These are phyloP conservation scores for Thraustotheca clavata DNA, from an alignment of 352 stramenopile species.

Conservation along the genomic window DNA sequence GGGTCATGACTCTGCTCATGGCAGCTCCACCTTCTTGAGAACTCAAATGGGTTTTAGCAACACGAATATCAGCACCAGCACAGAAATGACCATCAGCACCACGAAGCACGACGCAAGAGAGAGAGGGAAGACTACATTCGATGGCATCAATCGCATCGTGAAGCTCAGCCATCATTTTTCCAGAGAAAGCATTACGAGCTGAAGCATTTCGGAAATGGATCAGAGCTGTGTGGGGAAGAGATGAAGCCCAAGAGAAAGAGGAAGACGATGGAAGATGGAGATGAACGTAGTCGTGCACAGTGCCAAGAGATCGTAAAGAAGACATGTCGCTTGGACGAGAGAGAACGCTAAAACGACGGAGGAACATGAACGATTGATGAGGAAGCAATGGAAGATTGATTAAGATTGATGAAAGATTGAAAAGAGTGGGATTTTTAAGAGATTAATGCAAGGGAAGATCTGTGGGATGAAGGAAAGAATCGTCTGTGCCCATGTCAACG, in stretches of 20 bases:
- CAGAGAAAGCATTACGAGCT: constrained; percentile 65
- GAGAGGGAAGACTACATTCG: constrained; percentile 40
- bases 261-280: constrained; percentile 2
- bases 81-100: constrained; percentile 72
- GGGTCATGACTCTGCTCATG: constrained; percentile 68
- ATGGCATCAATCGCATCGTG: constrained; percentile 52
- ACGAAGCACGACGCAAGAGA: constrained; percentile 56
- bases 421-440: neutral
- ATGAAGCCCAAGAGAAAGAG: neutral
- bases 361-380: no score
- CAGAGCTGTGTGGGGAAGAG: constrained; percentile 39
- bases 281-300: neutral
- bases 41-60: constrained; percentile 69
- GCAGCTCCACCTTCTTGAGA: constrained; percentile 47
- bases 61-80: constrained; percentile 65
- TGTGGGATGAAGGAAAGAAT: neutral
- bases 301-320: neutral
- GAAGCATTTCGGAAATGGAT: constrained; percentile 66
- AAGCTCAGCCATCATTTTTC: constrained; percentile 86
- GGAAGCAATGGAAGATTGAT: no score
- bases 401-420: no score
- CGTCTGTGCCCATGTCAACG: constrained; percentile 5
- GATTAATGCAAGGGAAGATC: neutral
- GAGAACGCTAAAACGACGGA: constrained; percentile 5
- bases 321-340: neutral